These are phyloP conservation scores for Arthrobotrys musiformis DNA, from an alignment of 2,329 filamentous ascomycete species.

Conservation along the genomic window DNA sequence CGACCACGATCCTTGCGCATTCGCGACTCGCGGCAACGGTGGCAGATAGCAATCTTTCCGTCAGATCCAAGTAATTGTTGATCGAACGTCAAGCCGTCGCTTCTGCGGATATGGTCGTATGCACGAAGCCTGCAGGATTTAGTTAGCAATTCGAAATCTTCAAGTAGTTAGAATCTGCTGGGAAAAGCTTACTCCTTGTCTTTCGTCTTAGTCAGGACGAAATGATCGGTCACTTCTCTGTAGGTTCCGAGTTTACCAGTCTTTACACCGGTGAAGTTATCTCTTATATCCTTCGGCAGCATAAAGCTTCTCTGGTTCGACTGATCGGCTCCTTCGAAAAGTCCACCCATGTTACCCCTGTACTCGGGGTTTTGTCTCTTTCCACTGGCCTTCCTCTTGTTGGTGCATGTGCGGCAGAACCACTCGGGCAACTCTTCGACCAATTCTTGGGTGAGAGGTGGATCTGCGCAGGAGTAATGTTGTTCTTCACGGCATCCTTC, in stretches of 20 bases:
- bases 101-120: conserved; percentile 39
- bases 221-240: conserved; percentile 69
- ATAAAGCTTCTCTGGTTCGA: conserved; percentile 77
- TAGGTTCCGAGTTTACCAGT: conserved; percentile 83
- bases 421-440: conserved; percentile 76
- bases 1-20: conserved; percentile 69
- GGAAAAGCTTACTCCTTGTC: conserved; percentile 69
- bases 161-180: neutral
- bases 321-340: conserved; percentile 73
- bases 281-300: conserved; percentile 76
- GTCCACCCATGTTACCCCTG: conserved; percentile 70
- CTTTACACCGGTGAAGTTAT: conserved; percentile 80
- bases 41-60: conserved; percentile 79
- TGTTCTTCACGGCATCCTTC: conserved; percentile 83
- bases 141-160: neutral
- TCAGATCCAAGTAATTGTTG: conserved; percentile 61
- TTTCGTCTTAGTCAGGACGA: conserved; percentile 64
- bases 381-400: conserved; percentile 65
- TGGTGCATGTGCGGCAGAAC: conserved; percentile 80
- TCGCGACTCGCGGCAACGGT: conserved; percentile 75
- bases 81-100: conserved; percentile 29
- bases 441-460: conserved; percentile 71
- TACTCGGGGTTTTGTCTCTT: conserved; percentile 60
- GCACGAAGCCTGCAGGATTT: conserved; percentile 30
- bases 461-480: conserved; percentile 87